Percentiles rank a stretch among this genome's conserved stretches.
Conservation (phyloP, 805 yeast species). For the Zygosaccharomyces pseudorouxii region DNA sequence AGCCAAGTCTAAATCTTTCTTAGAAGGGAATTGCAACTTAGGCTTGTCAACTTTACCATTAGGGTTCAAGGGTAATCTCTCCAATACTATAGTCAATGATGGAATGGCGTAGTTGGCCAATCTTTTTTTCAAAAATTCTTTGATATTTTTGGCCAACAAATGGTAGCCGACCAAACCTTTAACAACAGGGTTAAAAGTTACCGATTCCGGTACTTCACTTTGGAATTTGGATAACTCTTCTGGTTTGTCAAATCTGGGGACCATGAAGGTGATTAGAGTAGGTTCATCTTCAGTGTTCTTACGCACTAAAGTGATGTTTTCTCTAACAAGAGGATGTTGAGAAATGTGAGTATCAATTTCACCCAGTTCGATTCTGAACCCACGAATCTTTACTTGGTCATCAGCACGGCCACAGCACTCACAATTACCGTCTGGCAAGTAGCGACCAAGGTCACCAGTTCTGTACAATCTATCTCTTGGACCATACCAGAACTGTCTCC, state of each 20-base stretch:
- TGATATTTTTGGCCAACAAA: conserved; percentile 73
- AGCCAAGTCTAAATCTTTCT: conserved; percentile 76
- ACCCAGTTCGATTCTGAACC: conserved; percentile 96
- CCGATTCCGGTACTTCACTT: conserved; percentile 41
- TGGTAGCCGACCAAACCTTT: conserved; percentile 73
- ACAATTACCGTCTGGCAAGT: conserved; percentile 93
- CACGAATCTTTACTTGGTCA: conserved; percentile 97
- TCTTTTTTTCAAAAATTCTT: conserved; percentile 77
- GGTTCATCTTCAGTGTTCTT: conserved; percentile 93
- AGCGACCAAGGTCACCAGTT: conserved; percentile 96
- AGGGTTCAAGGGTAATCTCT: conserved; percentile 87
- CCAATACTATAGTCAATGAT: conserved; percentile 80
- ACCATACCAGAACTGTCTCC: conserved; percentile 84
- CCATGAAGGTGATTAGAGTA: conserved; percentile 83
- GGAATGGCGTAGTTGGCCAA: conserved; percentile 94
- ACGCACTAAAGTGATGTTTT: conserved; percentile 86
- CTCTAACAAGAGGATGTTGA: conserved; percentile 88
- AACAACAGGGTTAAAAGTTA: conserved; percentile 58
- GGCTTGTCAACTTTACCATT: conserved; percentile 99
- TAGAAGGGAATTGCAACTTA: conserved; percentile 89
- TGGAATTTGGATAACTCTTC: conserved; percentile 43
- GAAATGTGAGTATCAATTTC: conserved; percentile 97
- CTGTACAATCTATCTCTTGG: conserved; percentile 94
- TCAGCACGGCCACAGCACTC: conserved; percentile 99
- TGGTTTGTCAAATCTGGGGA: conserved; percentile 61